Evolutionary conservation across 352 stramenopile species (phyloP).

Genomic region (Lagenidium giganteum): DNA sequence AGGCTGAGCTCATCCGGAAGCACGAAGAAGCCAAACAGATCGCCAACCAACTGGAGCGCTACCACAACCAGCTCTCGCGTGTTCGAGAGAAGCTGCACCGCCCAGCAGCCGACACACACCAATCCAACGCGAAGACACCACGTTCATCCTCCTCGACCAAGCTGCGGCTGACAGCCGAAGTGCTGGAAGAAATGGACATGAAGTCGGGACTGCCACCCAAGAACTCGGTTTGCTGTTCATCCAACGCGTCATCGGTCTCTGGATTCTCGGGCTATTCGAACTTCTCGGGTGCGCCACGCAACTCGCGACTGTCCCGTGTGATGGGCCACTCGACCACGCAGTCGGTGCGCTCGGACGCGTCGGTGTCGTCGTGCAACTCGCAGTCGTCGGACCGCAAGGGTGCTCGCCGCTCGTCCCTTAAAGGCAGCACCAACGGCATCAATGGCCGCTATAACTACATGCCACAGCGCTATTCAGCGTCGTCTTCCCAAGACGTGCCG

Average conservation of each 20-base stretch:
- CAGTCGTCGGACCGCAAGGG: constrained; percentile 36
- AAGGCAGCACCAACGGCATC: constrained; percentile 26
- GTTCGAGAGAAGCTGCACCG: constrained; percentile 10
- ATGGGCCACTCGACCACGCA: constrained; percentile 2
- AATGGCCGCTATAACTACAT: constrained; percentile 71
- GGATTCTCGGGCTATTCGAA: constrained; percentile 49
- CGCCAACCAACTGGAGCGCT: constrained; percentile 44
- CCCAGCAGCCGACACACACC: constrained; percentile 2
- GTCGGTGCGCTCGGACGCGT: constrained; percentile 31
- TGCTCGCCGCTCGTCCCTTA: constrained; percentile 33
- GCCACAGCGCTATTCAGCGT: constrained; percentile 47
- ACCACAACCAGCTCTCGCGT: constrained; percentile 46
- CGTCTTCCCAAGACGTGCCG: constrained; percentile 23
- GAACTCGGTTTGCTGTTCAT: constrained; percentile 41
- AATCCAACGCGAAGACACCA: too few species aligned
- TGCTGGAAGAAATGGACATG: constrained; percentile 51
- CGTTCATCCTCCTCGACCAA: constrained; percentile 21
- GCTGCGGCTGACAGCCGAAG: constrained; percentile 44
- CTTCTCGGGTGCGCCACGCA: constrained; percentile 25
- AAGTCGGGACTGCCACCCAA: constrained; percentile 44
- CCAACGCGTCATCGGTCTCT: constrained; percentile 61
- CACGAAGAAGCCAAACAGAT: constrained; percentile 70
- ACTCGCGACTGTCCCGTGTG: background rate
- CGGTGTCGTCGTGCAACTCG: constrained; percentile 53
- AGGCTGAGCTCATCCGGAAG: constrained; percentile 48